phyloP scores from a whole-genome alignment of 441 rosid genomes.

The Gossypium schwendimanii region DNA sequence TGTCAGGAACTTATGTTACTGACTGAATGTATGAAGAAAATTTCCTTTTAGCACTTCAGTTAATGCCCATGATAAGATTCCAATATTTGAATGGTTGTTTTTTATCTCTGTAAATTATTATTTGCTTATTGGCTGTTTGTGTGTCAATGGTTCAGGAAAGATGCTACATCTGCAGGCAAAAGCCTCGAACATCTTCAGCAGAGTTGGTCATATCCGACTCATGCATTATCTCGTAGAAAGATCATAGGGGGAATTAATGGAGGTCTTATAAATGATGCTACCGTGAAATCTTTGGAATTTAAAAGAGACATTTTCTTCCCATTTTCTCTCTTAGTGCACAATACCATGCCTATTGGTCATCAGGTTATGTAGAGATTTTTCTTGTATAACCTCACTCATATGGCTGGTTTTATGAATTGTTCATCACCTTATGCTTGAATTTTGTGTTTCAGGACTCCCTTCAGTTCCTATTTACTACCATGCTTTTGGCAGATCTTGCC shows the following conservation, averaged over 20 bases:
- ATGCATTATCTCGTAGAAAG: slow-evolving; percentile 75
- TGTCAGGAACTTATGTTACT: background rate
- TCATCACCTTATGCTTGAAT: slow-evolving; percentile 16
- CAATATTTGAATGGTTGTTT: slow-evolving; percentile 7
- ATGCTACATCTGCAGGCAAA: slow-evolving; percentile 36
- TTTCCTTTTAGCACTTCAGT: background rate
- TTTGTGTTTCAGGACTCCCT: slow-evolving; percentile 62
- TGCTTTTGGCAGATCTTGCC: slow-evolving; percentile 83
- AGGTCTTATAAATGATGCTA: slow-evolving; percentile 69
- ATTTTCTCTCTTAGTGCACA: slow-evolving; percentile 68
- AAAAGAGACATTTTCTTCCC: slow-evolving; percentile 74
- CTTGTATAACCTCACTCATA: slow-evolving; percentile 7
- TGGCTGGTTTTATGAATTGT: background rate
- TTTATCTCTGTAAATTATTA: slow-evolving; percentile 1
- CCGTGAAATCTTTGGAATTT: slow-evolving; percentile 65
- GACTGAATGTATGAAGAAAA: background rate
- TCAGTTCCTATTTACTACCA: slow-evolving; percentile 67
- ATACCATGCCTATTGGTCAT: slow-evolving; percentile 81
- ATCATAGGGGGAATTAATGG: slow-evolving; percentile 89
- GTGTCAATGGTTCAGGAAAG: slow-evolving; percentile 43
- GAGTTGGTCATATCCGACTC: slow-evolving; percentile 45
- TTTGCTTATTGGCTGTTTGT: slow-evolving; percentile 14
- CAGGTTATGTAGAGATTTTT: slow-evolving; percentile 47
- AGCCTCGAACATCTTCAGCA: slow-evolving; percentile 49
- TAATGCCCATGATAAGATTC: background rate